Percentiles rank a stretch among this genome's conserved stretches.
These are phyloP conservation scores for Ampelomyces quisqualis DNA, from an alignment of 2,329 filamentous ascomycete genomes.

Conservation along the genomic window DNA sequence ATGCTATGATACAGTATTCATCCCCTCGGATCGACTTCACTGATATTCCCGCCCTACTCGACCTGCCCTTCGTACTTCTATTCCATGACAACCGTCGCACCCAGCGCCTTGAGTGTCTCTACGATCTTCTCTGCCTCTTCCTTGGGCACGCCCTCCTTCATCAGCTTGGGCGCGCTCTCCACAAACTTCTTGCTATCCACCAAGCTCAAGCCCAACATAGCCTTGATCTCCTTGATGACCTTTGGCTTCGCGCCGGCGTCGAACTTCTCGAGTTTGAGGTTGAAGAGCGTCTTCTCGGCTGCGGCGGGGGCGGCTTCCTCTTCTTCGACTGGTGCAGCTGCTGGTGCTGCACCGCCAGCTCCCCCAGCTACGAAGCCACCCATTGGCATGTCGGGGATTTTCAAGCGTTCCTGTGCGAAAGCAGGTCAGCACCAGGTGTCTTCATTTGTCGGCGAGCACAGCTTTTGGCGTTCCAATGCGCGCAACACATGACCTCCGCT, in stretches of 20 bases:
- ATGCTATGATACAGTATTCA: slow-evolving; percentile 39
- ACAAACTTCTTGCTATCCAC: slow-evolving; percentile 99
- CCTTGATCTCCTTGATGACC: slow-evolving; percentile 99
- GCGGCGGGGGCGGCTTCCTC: slow-evolving; percentile 85
- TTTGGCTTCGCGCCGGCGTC: slow-evolving; percentile 91
- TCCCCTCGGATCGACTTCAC: neutral
- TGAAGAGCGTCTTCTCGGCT: slow-evolving; percentile 96
- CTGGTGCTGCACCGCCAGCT: slow-evolving; percentile 56
- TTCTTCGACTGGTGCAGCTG: slow-evolving; percentile 68
- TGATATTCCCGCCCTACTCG: too few species aligned
- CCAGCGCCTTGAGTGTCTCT: slow-evolving; percentile 87
- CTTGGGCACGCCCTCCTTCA: slow-evolving; percentile 99
- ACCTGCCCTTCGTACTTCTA: slow-evolving; percentile 56
- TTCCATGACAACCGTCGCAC: slow-evolving; percentile 88
- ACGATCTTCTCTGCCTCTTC: slow-evolving; percentile 99
- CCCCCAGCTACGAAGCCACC: slow-evolving; percentile 78
- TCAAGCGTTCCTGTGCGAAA: slow-evolving; percentile 86
- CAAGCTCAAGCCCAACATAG: slow-evolving; percentile 87
- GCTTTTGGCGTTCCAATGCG: neutral
- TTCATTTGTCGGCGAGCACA: too few species aligned
- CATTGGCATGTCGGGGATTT: slow-evolving; percentile 96
- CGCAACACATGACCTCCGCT: neutral
- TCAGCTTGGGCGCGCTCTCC: slow-evolving; percentile 93
- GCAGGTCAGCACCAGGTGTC: too few species aligned
- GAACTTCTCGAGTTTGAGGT: slow-evolving; percentile 87